Base-by-base conservation (phyloP, 768 basidiomycete species). In the Cyclocybe cylindracea region DNA sequence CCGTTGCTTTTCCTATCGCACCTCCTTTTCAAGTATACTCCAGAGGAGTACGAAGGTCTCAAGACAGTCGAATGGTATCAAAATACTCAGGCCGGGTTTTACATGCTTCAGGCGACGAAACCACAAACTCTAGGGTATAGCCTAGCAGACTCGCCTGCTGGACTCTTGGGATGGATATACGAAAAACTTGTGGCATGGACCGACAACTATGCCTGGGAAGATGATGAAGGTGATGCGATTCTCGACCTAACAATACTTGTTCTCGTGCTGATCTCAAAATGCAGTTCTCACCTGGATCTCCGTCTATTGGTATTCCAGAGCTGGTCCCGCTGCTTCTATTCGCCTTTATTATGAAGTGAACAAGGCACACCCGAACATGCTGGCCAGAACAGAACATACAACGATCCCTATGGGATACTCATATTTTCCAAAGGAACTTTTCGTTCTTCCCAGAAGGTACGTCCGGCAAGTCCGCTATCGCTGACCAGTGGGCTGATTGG, bases 251-350 rank as follows among this genome's bases (percentile, higher is more conserved):
- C 7, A 29, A 14, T 3, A n/a, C 36, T 34, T 31, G 24, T 29
- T 42, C 10, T 29, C 10, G 10, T 14, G 18, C 9, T 33, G 32
- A 11, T 11, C 6, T 13, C 10, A 8, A 7, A 14, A 18, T 16
- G 14, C 55, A 84, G 84, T 85, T 1, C 57, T 86, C 31, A 82
- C 80, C 0, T 86, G 84, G 83, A 62, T 83, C 5, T 83, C 81
- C 1, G 70, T 84, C 11, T 84, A 82, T 56, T 77, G 73, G 70
- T 84, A 85, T 65, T 84, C 83, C 4, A 75, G 77, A 2, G 73
- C 76, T 0, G 83, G 84, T 0, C 83, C 85, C 3, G 72, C 82
- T 2, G 82, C 84, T 0, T 77, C 84, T 0, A 33, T 77, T 2
- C 71, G 83, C 4, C 82, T 85, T 11, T 86, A 85, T 63, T 84